A percentile compares a stretch with the other conserved stretches of the same genome.
Evolutionary conservation across 352 stramenopile species (phyloP).

Genomic region (Pseudoperonospora humuli): DNA sequence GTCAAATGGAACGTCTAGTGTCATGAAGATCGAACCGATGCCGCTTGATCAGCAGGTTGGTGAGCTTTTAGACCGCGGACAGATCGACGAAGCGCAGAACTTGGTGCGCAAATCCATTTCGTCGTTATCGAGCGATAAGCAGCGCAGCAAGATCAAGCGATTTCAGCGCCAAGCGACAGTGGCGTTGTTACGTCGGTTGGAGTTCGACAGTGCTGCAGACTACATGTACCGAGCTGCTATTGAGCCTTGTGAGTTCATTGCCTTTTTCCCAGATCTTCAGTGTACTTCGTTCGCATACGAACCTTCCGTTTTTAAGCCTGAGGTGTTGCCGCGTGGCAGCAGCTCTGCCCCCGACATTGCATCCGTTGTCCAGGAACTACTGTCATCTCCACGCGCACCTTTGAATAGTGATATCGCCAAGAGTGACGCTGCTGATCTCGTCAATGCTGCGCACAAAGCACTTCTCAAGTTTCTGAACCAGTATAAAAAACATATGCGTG

Average conservation of each 20-base stretch:
- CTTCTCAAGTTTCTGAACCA: slow-evolving; percentile 75
- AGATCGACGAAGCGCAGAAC: slow-evolving; percentile 79
- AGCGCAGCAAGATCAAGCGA: slow-evolving; percentile 83
- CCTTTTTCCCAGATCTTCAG: slow-evolving; percentile 80
- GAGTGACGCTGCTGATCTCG: slow-evolving; percentile 44
- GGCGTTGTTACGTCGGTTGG: slow-evolving; percentile 62
- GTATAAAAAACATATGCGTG: slow-evolving; percentile 80
- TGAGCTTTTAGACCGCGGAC: slow-evolving; percentile 75
- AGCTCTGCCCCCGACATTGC: slow-evolving; percentile 72
- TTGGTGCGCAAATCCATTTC: slow-evolving; percentile 79
- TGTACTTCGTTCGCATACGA: slow-evolving; percentile 81
- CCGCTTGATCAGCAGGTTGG: slow-evolving; percentile 77
- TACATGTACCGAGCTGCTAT: slow-evolving; percentile 84
- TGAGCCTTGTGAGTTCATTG: slow-evolving; percentile 80
- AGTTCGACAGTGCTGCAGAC: slow-evolving; percentile 70
- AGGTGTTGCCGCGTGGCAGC: slow-evolving; percentile 68
- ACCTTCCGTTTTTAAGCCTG: slow-evolving; percentile 69
- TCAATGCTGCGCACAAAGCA: slow-evolving; percentile 52
- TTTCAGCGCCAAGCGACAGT: slow-evolving; percentile 83
- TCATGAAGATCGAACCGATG: slow-evolving; percentile 84
- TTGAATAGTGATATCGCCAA: slow-evolving; percentile 58
- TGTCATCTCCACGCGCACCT: slow-evolving; percentile 35
- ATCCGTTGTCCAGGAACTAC: slow-evolving; percentile 66
- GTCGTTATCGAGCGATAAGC: slow-evolving; percentile 66
- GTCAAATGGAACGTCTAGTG: slow-evolving; percentile 48